Percentiles rank a stretch among this genome's conserved stretches.
Conservation (phyloP, 2,329 filamentous ascomycete genomes). For the Cercospora sp. region DNA sequence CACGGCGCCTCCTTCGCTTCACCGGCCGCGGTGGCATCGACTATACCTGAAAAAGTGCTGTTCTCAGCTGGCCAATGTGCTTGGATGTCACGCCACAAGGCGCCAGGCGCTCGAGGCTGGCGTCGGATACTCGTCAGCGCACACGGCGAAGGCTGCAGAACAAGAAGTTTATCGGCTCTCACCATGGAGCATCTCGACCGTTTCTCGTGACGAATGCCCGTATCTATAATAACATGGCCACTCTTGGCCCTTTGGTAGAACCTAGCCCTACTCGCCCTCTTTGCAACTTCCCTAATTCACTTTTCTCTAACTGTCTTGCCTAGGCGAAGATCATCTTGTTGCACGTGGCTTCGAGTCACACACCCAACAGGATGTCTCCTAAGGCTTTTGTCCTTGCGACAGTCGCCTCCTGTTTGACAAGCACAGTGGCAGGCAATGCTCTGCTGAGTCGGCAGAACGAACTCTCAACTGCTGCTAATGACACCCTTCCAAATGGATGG, state of each 20-base stretch:
- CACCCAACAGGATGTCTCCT: neutral
- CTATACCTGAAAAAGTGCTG: constrained; percentile 3
- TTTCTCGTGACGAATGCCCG: neutral
- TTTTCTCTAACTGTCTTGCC: neutral
- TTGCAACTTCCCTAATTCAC: neutral
- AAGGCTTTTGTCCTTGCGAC: neutral
- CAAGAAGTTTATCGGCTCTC: neutral
- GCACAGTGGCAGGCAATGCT: neutral
- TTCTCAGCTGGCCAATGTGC: constrained; percentile 6
- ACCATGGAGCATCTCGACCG: neutral
- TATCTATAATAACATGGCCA: neutral
- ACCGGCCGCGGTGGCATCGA: neutral
- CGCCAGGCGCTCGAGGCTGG: neutral
- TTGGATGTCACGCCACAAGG: constrained; percentile 8
- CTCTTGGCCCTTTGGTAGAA: neutral
- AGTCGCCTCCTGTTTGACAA: neutral
- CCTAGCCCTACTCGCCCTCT: neutral
- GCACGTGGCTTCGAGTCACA: neutral
- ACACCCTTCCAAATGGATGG: constrained; percentile 26
- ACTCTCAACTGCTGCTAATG: constrained; percentile 20
- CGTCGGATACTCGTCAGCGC: neutral
- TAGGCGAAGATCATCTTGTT: constrained; percentile 1
- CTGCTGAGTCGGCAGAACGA: constrained; percentile 6
- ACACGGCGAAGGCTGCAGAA: neutral
- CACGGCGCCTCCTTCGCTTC: constrained; percentile 6